Percentiles rank a stretch among this genome's conserved stretches.
Evolutionary conservation across 192 early-diverging fungal genomes (phyloP).

Genomic region (Chytriomyces sp.): DNA sequence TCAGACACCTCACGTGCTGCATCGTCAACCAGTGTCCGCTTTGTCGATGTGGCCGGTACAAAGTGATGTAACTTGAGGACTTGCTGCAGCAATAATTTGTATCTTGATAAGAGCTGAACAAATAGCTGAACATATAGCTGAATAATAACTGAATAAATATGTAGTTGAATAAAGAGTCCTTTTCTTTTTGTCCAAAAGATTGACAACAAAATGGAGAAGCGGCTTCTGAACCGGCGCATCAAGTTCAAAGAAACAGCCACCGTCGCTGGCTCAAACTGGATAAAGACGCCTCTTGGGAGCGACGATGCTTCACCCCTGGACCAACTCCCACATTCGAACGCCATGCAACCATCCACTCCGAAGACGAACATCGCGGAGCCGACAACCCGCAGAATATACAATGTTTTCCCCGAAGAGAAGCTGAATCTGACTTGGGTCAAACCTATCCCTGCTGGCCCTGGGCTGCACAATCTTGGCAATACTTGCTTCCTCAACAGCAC

Average conservation of each 20-base stretch:
- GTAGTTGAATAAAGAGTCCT: too few relatives aligned
- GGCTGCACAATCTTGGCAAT: conserved; percentile 80
- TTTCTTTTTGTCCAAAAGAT: too few relatives aligned
- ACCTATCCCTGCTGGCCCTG: conserved; percentile 45
- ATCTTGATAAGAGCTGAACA: too few relatives aligned
- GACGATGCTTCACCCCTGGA: background rate
- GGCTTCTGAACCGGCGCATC: conserved; percentile 18
- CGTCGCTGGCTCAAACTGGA: background rate
- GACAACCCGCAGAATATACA: background rate
- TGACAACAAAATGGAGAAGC: background rate
- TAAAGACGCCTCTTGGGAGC: background rate
- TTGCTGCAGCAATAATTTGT: too few relatives aligned
- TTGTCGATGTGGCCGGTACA: too few relatives aligned
- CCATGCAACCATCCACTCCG: background rate
- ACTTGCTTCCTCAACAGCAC: conserved; percentile 87
- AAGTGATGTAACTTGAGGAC: too few relatives aligned
- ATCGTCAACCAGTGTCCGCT: too few relatives aligned
- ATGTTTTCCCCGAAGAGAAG: conserved; percentile 22
- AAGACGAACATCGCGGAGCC: background rate
- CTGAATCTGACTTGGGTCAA: conserved; percentile 27
- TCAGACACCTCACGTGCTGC: too few relatives aligned
- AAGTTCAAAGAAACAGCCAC: conserved; percentile 13
- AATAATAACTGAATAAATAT: too few relatives aligned
- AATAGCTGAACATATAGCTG: too few relatives aligned
- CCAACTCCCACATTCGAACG: background rate